Evolutionary conservation across 805 yeast genomes (phyloP).

Genomic region (Candida adriatica): DNA sequence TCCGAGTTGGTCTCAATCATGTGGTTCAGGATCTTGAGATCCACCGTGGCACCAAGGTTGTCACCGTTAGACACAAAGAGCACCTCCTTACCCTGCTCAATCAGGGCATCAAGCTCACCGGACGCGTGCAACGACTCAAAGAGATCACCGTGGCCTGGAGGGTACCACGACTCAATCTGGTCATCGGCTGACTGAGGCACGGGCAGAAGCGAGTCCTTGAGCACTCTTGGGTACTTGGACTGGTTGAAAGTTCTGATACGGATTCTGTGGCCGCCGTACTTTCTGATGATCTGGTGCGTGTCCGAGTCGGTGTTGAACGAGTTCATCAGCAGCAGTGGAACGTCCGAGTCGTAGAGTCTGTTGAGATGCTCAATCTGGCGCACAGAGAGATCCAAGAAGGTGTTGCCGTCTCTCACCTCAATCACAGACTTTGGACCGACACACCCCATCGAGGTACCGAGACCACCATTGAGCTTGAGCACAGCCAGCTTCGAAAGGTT

Average conservation of each 20-base stretch:
- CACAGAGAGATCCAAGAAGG: constrained; percentile 90
- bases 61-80: constrained; percentile 97
- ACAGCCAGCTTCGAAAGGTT: constrained; percentile 82
- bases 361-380: constrained; percentile 96
- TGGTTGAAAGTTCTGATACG: constrained; percentile 95
- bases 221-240: constrained; percentile 94
- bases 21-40: constrained; percentile 81
- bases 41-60: constrained; percentile 97
- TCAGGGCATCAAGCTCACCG: constrained; percentile 85
- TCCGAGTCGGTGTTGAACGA: constrained; percentile 97
- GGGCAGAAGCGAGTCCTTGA: constrained; percentile 91
- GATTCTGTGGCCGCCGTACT: constrained; percentile 94
- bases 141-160: constrained; percentile 99
- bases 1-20: constrained; percentile 89
- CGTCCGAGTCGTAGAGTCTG: constrained; percentile 84
- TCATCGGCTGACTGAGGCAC: constrained; percentile 78
- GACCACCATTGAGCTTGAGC: constrained; percentile 93
- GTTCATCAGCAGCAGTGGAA: constrained; percentile 95
- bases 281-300: constrained; percentile 90
- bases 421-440: constrained; percentile 98
- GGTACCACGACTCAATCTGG: constrained; percentile 86
- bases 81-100: constrained; percentile 91
- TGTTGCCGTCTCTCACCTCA: constrained; percentile 98
- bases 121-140: constrained; percentile 84
- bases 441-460: constrained; percentile 99